Evolutionary conservation across 768 basidiomycete species (phyloP).

Genomic region (Hypholoma sublateritium): DNA sequence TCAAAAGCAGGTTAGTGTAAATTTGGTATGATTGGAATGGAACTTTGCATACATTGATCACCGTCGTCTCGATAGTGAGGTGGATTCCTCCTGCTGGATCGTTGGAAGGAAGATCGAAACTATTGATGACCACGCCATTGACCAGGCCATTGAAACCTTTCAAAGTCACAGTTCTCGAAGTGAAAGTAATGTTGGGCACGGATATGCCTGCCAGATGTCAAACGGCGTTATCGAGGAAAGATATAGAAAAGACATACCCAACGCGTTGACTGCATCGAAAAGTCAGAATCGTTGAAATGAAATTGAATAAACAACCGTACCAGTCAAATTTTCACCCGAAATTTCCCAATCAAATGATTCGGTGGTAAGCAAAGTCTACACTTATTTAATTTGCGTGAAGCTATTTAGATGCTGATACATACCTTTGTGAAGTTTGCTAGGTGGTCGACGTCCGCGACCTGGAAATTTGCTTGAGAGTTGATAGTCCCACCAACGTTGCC

Average conservation of each 20-base stretch:
- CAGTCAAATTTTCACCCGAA: slow-evolving; percentile 60
- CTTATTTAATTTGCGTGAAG: neutral
- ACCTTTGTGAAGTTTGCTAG: slow-evolving; percentile 69
- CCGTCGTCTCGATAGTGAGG: slow-evolving; percentile 59
- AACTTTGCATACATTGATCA: slow-evolving; percentile 51
- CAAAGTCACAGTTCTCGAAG: slow-evolving; percentile 58
- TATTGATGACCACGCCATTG: slow-evolving; percentile 58
- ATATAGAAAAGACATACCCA: slow-evolving; percentile 39
- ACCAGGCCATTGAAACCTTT: slow-evolving; percentile 72
- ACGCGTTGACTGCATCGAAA: slow-evolving; percentile 45
- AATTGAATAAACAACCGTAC: slow-evolving; percentile 27
- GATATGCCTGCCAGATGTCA: slow-evolving; percentile 43
- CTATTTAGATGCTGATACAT: neutral
- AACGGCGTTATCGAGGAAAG: neutral
- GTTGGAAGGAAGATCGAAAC: slow-evolving; percentile 69
- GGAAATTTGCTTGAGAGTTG: slow-evolving; percentile 52
- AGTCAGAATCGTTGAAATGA: neutral
- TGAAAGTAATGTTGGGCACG: slow-evolving; percentile 53
- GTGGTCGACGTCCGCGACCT: slow-evolving; percentile 54
- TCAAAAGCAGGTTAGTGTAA: slow-evolving; percentile 4
- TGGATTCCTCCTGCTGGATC: slow-evolving; percentile 74
- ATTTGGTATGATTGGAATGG: neutral
- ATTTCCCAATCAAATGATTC: slow-evolving; percentile 73
- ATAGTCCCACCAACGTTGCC: slow-evolving; percentile 68
- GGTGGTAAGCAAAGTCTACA: slow-evolving; percentile 54